Conservation (phyloP, 768 basidiomycete genomes). For the Russula vinacea region DNA sequence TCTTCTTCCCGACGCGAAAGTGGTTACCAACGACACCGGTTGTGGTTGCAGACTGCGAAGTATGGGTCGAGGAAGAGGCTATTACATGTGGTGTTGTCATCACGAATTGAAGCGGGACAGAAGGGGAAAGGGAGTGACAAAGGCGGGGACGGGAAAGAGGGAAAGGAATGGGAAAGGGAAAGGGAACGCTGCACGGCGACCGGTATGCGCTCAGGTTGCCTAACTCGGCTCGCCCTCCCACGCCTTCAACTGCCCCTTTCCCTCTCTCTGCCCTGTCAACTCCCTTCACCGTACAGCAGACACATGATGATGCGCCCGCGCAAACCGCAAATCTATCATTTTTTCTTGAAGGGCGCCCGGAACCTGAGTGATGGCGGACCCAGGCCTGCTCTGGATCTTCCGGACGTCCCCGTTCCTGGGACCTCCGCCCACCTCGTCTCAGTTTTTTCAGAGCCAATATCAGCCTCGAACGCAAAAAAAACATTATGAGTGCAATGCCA, state of each 20-base stretch:
- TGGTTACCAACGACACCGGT: slow-evolving; percentile 78
- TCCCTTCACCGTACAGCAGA: too few relatives aligned
- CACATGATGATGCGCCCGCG: neutral
- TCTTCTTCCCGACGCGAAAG: slow-evolving; percentile 95
- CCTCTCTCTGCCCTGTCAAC: neutral
- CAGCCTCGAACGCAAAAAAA: neutral
- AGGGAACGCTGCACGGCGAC: neutral
- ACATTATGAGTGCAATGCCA: neutral
- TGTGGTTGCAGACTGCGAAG: slow-evolving; percentile 54
- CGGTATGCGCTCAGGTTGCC: neutral
- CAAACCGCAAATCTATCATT: neutral
- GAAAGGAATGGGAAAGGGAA: neutral
- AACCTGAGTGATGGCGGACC: too few relatives aligned
- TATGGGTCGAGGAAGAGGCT: slow-evolving; percentile 65
- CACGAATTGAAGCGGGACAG: slow-evolving; percentile 16
- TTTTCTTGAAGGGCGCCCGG: neutral
- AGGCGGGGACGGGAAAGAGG: slow-evolving; percentile 15
- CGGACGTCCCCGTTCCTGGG: neutral
- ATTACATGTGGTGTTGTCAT: slow-evolving; percentile 87
- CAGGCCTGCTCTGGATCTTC: neutral
- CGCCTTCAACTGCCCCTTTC: neutral
- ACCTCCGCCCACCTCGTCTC: neutral
- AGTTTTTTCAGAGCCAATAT: neutral
- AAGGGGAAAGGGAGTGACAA: slow-evolving; percentile 26
- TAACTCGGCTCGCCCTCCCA: neutral